Percentiles rank a stretch among this genome's conserved stretches.
Evolutionary conservation across 257 asterid genomes (phyloP).

Genomic region (Penstemon davidsonii): DNA sequence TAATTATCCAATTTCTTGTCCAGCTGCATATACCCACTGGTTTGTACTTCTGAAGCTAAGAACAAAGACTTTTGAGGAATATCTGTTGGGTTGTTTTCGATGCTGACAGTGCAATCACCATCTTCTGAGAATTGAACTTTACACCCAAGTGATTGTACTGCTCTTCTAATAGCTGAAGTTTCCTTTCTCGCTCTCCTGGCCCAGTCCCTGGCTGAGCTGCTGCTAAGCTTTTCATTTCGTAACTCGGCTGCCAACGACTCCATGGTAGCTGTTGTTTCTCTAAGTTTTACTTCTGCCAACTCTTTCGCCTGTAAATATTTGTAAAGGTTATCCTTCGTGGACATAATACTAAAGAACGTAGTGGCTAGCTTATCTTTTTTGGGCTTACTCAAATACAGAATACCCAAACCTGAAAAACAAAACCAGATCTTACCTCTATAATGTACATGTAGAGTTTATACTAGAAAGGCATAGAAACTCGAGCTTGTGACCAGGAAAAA

Average conservation of each 20-base stretch:
- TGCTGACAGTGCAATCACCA: slow-evolving; percentile 71
- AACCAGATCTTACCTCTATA: too few species aligned
- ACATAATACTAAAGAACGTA: neutral
- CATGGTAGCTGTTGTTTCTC: slow-evolving; percentile 42
- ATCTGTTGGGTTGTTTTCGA: slow-evolving; percentile 62
- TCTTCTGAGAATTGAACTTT: slow-evolving; percentile 72
- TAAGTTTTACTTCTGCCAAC: slow-evolving; percentile 61
- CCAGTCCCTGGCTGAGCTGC: slow-evolving; percentile 68
- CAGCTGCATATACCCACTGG: slow-evolving; percentile 34
- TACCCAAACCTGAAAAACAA: too few species aligned
- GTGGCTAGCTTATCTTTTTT: neutral
- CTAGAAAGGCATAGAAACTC: neutral
- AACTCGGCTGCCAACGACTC: slow-evolving; percentile 68
- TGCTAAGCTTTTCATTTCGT: slow-evolving; percentile 63
- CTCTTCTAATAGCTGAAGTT: slow-evolving; percentile 71
- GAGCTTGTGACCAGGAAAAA: slow-evolving; percentile 11
- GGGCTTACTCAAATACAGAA: too few species aligned
- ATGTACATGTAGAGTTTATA: neutral
- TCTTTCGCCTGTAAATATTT: slow-evolving; percentile 73
- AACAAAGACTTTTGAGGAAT: slow-evolving; percentile 59
- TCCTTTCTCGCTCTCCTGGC: slow-evolving; percentile 72
- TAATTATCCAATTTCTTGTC: slow-evolving; percentile 48
- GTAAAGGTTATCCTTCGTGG: slow-evolving; percentile 5
- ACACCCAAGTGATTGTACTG: slow-evolving; percentile 82
- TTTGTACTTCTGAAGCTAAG: slow-evolving; percentile 39